Evolutionary conservation across 23 red algal genomes (phyloP).

Genomic region (Chondrus crispus): DNA sequence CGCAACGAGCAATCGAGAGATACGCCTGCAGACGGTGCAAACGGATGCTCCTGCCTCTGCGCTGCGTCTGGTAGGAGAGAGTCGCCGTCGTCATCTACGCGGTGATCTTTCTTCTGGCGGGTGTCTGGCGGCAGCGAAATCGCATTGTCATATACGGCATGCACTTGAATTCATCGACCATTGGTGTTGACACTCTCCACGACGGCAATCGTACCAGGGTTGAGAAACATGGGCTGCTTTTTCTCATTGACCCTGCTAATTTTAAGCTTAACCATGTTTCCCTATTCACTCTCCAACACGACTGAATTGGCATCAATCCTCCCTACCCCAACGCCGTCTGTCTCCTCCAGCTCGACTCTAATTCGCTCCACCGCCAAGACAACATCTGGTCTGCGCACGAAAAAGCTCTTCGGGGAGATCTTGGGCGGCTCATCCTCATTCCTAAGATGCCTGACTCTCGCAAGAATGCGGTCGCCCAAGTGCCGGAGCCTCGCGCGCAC

Average conservation of each 20-base stretch:
- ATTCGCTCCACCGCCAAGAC: conserved; percentile 9
- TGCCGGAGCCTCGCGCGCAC: background rate
- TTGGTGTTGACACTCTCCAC: conserved; percentile 68
- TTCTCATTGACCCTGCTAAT: background rate
- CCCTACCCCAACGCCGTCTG: background rate
- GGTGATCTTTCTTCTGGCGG: background rate
- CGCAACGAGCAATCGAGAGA: conserved; percentile 24
- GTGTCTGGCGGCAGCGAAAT: conserved; percentile 6
- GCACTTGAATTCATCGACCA: conserved; percentile 43
- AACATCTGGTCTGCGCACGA: background rate
- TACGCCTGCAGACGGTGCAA: conserved; percentile 4
- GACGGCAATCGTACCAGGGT: conserved; percentile 43
- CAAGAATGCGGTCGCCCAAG: background rate
- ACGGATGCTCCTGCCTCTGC: background rate
- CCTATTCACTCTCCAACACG: conserved; percentile 55
- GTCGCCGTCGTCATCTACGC: background rate
- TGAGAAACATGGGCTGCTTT: conserved; percentile 39
- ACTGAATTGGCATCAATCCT: conserved; percentile 32
- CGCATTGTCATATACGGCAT: conserved; percentile 61
- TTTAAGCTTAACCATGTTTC: conserved; percentile 40
- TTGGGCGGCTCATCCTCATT: background rate
- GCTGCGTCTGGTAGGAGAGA: background rate
- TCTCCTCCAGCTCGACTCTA: conserved; percentile 42
- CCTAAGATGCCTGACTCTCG: background rate
- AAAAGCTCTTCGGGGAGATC: background rate